Base-by-base conservation (phyloP, 2,329 filamentous ascomycete genomes). In the Sphaerulina populicola region DNA sequence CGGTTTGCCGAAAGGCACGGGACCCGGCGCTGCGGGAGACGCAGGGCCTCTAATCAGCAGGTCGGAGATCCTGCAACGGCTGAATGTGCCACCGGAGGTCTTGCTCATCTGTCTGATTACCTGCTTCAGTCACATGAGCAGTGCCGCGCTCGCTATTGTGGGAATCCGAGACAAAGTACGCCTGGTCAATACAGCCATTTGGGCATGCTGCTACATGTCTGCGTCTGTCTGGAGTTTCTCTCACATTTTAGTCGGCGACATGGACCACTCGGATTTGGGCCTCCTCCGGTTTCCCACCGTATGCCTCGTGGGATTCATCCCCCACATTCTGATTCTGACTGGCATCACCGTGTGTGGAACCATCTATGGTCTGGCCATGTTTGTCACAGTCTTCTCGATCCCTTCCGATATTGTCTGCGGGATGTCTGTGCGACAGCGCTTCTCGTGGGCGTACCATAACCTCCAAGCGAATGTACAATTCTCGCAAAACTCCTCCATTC, bases 261-360 rank as follows among this genome's bases (percentile, higher is more conserved):
- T 83, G 80, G 62, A 67, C 54, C 80, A 79, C 5, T 79, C 83
- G 30, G 80, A 86, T 53, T 68, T 81, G 4, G 85, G 87, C 3
- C 75, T 95, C 9, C 74, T 96, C 38, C 80, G 88, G 54, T 96
- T 94, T 58, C 93, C 93, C 3, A 96, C 90, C 0, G 89, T 97
- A 37, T 96, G 88, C 63, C 89, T 97, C 52, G 85, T 97, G 29
- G 88, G 91, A 0, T 96, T 97, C 66, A 85, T 97, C 33, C 93
- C 93, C 1, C 91, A 97, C 67, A 76, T 97, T n/a, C 73, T 95
- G 21, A 87, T 97, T 10, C 70, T 97, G 1, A 62, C 78, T 6
- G 93, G 91, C 0, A 95, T 96, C 42, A 53, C 80, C 4, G 72
- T 84, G 12, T 97, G 93, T 65, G 75, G 80, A 2, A 64, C 75